These are phyloP conservation scores for Mycena capillaripes DNA, from an alignment of 768 basidiomycete genomes.

Conservation along the genomic window DNA sequence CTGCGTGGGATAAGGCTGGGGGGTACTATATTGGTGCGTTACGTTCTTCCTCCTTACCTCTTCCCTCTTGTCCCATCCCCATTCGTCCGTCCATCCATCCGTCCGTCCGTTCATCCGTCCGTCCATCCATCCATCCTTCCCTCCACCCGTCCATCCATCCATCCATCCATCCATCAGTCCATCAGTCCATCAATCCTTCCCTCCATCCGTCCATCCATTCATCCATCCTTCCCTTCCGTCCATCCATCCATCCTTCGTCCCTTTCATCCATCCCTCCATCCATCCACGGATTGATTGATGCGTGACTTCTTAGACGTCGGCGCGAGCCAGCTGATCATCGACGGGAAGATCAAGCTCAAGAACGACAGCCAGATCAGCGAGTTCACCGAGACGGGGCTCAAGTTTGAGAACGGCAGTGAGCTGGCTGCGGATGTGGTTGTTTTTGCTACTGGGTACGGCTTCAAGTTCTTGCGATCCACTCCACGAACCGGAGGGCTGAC, in stretches of 20 bases:
- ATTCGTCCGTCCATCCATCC: neutral
- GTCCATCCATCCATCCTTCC: too few relatives aligned
- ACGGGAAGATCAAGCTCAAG: slow-evolving; percentile 83
- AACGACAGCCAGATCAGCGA: slow-evolving; percentile 64
- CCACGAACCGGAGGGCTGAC: slow-evolving; percentile 13
- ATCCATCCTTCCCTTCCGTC: too few relatives aligned
- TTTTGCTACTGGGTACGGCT: slow-evolving; percentile 69
- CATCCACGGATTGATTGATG: too few relatives aligned
- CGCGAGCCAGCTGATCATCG: slow-evolving; percentile 70
- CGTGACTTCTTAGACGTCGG: slow-evolving; percentile 61
- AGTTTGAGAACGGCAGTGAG: slow-evolving; percentile 63
- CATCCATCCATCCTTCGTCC: too few relatives aligned
- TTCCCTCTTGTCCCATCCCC: neutral
- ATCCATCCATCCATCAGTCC: too few relatives aligned
- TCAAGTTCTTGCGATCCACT: neutral
- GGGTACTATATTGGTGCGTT: slow-evolving; percentile 70
- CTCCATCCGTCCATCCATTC: too few relatives aligned
- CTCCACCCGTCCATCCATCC: too few relatives aligned
- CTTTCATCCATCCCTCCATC: too few relatives aligned
- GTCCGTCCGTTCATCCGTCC: neutral
- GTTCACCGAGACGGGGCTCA: slow-evolving; percentile 60
- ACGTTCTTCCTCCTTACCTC: too few relatives aligned
- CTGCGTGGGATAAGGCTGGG: slow-evolving; percentile 56
- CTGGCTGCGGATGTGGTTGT: slow-evolving; percentile 70
- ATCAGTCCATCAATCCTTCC: too few relatives aligned